Evolutionary conservation across 371 early-diverging fungal genomes (phyloP), one percentile per base, ranked within the genome.

Genomic region (Mucor lusitanicus): DNA sequence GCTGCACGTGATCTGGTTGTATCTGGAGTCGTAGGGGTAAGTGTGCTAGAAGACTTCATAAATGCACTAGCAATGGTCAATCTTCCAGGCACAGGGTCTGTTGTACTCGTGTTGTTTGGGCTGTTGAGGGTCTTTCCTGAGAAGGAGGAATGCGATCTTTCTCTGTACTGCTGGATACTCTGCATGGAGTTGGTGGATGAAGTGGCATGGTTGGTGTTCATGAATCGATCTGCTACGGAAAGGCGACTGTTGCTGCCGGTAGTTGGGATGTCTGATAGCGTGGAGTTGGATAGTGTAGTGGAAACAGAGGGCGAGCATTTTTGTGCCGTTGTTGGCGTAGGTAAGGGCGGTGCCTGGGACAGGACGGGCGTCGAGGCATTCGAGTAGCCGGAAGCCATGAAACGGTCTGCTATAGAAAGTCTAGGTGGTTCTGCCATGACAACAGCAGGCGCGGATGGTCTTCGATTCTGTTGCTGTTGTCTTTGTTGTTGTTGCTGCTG

Each of bases 351-450:
- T n/a, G 67, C 13, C 25, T 57, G 32, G n/a, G 66, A 53, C 1
- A 27, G 15, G n/a, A 33, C 1, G 25, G 30, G 44, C 19, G 35
- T 35, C 6, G 35, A 35, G n/a, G 12, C 12, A 3, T 61, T 59
- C 15, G 32, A 25, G 32, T 56, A 67, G 15, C 42, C 37, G 15
- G 42, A 35, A 17, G 57, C 60, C 80, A 80, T 80, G 40, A 80
- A 80, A 17, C 71, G 67, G 21, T 80, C 75, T 19, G 80, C 80
- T 67, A 80, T 80, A 9, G 80, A 77, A 25, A 78, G 39, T 23
- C 72, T 69, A 32, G 75, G 75, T 9, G 28, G 46, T 21, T 61
- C 59, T 21, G 21, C 19, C 21, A 19, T 46, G 32, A 50, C 50
- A 48, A 27, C 33, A 27, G 55, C 59, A 19, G 75, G 62, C 3